A percentile compares a stretch with the other conserved stretches of the same genome.
Evolutionary conservation across 2,329 filamentous ascomycete species (phyloP).

Genomic region (Colletotrichum magnum): DNA sequence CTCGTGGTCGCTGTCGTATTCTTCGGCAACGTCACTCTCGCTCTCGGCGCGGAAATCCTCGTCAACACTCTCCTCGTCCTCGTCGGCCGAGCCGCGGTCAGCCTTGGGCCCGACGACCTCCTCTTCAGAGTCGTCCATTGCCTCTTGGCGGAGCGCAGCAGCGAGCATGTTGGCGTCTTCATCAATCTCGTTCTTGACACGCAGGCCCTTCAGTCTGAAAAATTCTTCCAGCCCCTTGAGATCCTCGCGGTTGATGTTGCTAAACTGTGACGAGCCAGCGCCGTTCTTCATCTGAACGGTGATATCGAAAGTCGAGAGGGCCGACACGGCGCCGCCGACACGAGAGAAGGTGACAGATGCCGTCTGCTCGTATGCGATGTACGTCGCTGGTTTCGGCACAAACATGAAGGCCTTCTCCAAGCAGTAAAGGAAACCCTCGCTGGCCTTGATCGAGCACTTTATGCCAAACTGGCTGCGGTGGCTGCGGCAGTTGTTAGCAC

Average conservation of each 20-base stretch:
- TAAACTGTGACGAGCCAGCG: slow-evolving; percentile 93
- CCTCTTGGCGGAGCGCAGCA: slow-evolving; percentile 86
- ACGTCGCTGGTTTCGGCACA: slow-evolving; percentile 97
- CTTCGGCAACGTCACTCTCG: slow-evolving; percentile 96
- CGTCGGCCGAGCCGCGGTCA: slow-evolving; percentile 92
- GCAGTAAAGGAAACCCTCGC: slow-evolving; percentile 97
- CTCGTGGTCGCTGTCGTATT: slow-evolving; percentile 93
- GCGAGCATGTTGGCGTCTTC: slow-evolving; percentile 88
- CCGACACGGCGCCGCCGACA: slow-evolving; percentile 92
- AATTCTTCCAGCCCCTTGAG: slow-evolving; percentile 97
- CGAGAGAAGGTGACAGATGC: slow-evolving; percentile 94
- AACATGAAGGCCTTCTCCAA: slow-evolving; percentile 99
- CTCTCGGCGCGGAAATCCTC: slow-evolving; percentile 96
- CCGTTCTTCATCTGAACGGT: slow-evolving; percentile 91
- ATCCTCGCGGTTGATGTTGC: slow-evolving; percentile 99
- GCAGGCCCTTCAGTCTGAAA: slow-evolving; percentile 95
- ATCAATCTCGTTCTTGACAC: slow-evolving; percentile 98
- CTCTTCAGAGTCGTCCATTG: slow-evolving; percentile 87
- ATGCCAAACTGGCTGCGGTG: slow-evolving; percentile 95
- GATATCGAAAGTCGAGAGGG: slow-evolving; percentile 96
- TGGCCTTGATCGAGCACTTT: slow-evolving; percentile 99
- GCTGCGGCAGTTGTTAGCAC: slow-evolving; percentile 56
- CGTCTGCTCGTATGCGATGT: slow-evolving; percentile 95
- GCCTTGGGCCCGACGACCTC: slow-evolving; percentile 78
- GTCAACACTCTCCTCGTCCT: slow-evolving; percentile 94